Evolutionary conservation across 305 asterid species (phyloP).

Genomic region (Fraxinus angustifolia): DNA sequence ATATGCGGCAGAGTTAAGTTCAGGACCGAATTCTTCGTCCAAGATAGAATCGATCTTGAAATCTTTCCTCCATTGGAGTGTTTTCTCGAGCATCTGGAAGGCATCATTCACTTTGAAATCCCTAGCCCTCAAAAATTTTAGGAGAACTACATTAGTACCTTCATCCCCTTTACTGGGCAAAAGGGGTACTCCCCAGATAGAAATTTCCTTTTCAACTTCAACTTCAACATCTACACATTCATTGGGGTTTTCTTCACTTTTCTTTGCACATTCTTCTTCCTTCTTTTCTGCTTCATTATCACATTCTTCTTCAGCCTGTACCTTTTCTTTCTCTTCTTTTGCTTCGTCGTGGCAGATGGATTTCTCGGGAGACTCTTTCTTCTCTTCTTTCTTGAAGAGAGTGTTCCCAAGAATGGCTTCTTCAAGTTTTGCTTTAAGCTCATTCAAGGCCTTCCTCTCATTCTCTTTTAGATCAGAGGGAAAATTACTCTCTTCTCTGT

Average conservation of each 20-base stretch:
- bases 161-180: conserved; percentile 56
- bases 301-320: conserved; percentile 3
- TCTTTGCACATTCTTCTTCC: conserved; percentile 25
- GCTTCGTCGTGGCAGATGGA: not conserved
- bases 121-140: conserved; percentile 74
- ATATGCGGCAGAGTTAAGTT: conserved; percentile 48
- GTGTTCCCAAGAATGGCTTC: conserved; percentile 58
- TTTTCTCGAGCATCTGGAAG: conserved; percentile 59
- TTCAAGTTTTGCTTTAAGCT: conserved; percentile 57
- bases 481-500: conserved; percentile 71
- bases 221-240: conserved; percentile 17
- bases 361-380: conserved; percentile 17
- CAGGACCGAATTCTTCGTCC: conserved; percentile 56
- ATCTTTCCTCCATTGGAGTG: conserved; percentile 70
- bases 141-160: conserved; percentile 50
- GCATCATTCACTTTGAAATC: conserved; percentile 73
- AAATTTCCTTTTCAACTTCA: conserved; percentile 40
- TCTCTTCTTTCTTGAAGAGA: conserved; percentile 37
- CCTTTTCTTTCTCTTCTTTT: conserved; percentile 21
- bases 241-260: conserved; percentile 9
- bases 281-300: conserved; percentile 19
- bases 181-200: conserved; percentile 75
- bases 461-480: conserved; percentile 59
- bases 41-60: conserved; percentile 46
- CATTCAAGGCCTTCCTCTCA: conserved; percentile 60